phyloP scores from a whole-genome alignment of 2,329 filamentous ascomycete species.

The Aspergillus thermomutatus region DNA sequence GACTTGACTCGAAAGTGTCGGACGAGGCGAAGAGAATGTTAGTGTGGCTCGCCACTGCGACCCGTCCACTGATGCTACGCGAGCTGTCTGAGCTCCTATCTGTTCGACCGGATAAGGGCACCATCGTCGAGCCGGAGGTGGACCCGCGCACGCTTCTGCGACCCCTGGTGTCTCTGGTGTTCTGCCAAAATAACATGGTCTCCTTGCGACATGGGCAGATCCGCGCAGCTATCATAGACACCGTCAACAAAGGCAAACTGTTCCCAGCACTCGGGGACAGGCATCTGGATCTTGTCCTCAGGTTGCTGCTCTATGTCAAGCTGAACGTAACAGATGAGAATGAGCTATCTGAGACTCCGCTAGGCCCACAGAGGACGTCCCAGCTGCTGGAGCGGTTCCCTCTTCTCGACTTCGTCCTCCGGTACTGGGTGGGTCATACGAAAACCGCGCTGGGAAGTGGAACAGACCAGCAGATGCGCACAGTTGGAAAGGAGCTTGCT shows the following conservation, averaged over 20 bases:
- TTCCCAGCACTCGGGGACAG: constrained; percentile 29
- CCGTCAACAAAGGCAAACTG: constrained; percentile 31
- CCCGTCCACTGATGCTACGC: constrained; percentile 32
- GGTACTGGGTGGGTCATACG: constrained; percentile 49
- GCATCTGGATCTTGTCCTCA: constrained; percentile 30
- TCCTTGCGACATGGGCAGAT: constrained; percentile 37
- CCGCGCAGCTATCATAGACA: constrained; percentile 28
- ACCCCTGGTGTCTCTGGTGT: constrained; percentile 32
- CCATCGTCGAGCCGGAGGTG: constrained; percentile 22
- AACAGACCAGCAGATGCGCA: constrained; percentile 33
- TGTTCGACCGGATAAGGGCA: constrained; percentile 29
- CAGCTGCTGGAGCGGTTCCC: constrained; percentile 34
- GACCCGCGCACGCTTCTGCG: constrained; percentile 26
- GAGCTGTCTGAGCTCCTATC: constrained; percentile 31
- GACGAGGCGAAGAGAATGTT: constrained; percentile 33
- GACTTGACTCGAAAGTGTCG: constrained; percentile 23
- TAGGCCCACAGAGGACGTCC: constrained; percentile 25
- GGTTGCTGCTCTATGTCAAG: constrained; percentile 36
- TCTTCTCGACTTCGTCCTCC: constrained; percentile 46
- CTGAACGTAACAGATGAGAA: constrained; percentile 24
- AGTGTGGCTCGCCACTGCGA: constrained; percentile 36
- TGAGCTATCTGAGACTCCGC: constrained; percentile 28
- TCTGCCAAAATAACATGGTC: constrained; percentile 32
- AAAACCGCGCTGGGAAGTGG: constrained; percentile 41
- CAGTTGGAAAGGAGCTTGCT: constrained; percentile 45